Evolutionary conservation across 371 early-diverging fungal species (phyloP).

Genomic region (Rhizopus delemar): DNA sequence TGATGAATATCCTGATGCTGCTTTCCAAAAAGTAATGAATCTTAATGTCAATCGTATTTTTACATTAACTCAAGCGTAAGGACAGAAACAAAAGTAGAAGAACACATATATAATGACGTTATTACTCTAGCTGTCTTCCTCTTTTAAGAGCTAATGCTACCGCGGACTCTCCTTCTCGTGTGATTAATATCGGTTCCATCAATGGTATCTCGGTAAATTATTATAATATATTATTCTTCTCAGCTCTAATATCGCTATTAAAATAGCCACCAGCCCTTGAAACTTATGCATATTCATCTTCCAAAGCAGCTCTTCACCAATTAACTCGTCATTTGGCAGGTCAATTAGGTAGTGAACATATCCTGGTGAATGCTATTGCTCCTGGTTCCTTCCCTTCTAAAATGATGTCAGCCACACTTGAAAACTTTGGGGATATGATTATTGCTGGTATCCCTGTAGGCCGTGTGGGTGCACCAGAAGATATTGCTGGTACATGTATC

Average conservation of each 20-base stretch:
- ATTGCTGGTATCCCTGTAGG: slow-evolving; percentile 65
- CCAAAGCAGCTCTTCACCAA: slow-evolving; percentile 82
- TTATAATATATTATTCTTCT: background rate
- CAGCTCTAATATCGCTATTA: background rate
- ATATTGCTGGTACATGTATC: slow-evolving; percentile 83
- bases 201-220: slow-evolving; percentile 62
- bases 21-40: slow-evolving; percentile 82
- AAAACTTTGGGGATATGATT: slow-evolving; percentile 59
- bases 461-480: slow-evolving; percentile 80
- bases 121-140: slow-evolving; percentile 59
- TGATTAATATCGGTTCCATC: slow-evolving; percentile 76
- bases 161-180: slow-evolving; percentile 54
- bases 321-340: slow-evolving; percentile 70
- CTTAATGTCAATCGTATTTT: slow-evolving; percentile 88
- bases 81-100: slow-evolving; percentile 6
- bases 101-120: background rate
- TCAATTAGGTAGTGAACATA: slow-evolving; percentile 62
- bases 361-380: slow-evolving; percentile 88
- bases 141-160: slow-evolving; percentile 71
- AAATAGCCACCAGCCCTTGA: slow-evolving; percentile 55
- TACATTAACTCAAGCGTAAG: slow-evolving; percentile 78
- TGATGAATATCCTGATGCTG: slow-evolving; percentile 66
- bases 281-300: slow-evolving; percentile 77
- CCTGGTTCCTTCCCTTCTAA: slow-evolving; percentile 88
- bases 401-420: slow-evolving; percentile 85